Conservation (phyloP, 371 early-diverging fungal genomes). For the Mortierella sp. region DNA sequence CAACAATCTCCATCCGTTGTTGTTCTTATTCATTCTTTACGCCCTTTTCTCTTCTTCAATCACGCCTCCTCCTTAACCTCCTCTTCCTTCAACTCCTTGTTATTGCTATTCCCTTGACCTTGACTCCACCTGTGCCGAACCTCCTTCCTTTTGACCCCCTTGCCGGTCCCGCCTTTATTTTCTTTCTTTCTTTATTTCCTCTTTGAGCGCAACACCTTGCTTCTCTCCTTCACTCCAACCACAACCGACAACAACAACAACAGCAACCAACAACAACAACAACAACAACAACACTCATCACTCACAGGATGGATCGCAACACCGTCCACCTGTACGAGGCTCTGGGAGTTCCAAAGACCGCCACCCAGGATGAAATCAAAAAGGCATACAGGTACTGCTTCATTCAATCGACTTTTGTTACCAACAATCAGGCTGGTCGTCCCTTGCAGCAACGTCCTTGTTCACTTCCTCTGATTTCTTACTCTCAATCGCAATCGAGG, state of each 20-base stretch:
- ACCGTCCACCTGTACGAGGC: constrained; percentile 69
- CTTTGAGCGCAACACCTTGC: not conserved
- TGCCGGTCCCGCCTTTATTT: not conserved
- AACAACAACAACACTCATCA: not conserved
- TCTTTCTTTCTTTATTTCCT: not conserved
- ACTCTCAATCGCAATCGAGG: not conserved
- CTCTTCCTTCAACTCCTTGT: not conserved
- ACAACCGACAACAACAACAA: not conserved
- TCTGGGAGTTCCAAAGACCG: constrained; percentile 73
- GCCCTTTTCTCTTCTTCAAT: not conserved
- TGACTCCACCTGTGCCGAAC: not conserved
- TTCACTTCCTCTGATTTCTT: not conserved
- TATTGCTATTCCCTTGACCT: not conserved
- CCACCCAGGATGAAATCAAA: constrained; percentile 79
- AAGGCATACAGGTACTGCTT: constrained; percentile 69
- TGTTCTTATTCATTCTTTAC: no score
- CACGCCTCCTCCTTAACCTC: not conserved
- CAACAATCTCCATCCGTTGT: not conserved
- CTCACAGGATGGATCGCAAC: constrained; percentile 62
- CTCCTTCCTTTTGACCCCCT: not conserved
- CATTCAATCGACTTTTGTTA: not conserved
- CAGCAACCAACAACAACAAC: not conserved
- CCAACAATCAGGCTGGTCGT: not conserved
- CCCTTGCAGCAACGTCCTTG: not conserved
- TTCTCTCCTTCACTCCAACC: not conserved